phyloP scores from a whole-genome alignment of 2,329 filamentous ascomycete species.

The Pestalotiopsis sp. region DNA sequence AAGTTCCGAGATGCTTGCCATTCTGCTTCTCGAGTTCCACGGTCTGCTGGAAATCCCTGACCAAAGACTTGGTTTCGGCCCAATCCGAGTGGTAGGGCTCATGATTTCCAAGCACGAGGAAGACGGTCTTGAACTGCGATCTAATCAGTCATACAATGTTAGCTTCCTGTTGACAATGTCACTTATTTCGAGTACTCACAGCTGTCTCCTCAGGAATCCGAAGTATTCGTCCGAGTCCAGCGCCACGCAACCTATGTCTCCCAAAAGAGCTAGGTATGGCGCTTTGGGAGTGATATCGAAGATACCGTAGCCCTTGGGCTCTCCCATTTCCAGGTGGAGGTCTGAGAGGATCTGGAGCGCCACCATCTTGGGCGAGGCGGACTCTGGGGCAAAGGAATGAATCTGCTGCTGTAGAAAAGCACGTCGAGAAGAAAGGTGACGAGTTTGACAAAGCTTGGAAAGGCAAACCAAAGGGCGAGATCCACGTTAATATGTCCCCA shows the following conservation, averaged over 20 bases:
- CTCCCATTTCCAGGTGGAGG: slow-evolving; percentile 60
- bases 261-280: slow-evolving; percentile 56
- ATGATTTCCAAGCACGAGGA: slow-evolving; percentile 60
- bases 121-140: slow-evolving; percentile 47
- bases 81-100: slow-evolving; percentile 51
- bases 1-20: slow-evolving; percentile 32
- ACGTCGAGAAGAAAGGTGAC: too few relatives aligned
- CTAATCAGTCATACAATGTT: too few relatives aligned
- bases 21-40: slow-evolving; percentile 20
- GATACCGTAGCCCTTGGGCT: slow-evolving; percentile 47
- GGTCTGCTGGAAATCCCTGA: slow-evolving; percentile 35
- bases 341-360: slow-evolving; percentile 56
- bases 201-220: slow-evolving; percentile 49
- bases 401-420: neutral
- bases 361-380: slow-evolving; percentile 21
- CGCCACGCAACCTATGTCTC: slow-evolving; percentile 53
- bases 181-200: slow-evolving; percentile 24
- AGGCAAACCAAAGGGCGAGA: too few relatives aligned
- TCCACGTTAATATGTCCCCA: too few relatives aligned
- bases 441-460: too few relatives aligned
- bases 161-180: too few relatives aligned
- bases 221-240: slow-evolving; percentile 44
- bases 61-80: slow-evolving; percentile 28
- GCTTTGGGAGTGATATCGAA: slow-evolving; percentile 51
- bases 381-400: neutral